Evolutionary conservation across 305 asterid species (phyloP), one percentile per base, ranked within the genome.

Genomic region (Fraxinus dipetala): DNA sequence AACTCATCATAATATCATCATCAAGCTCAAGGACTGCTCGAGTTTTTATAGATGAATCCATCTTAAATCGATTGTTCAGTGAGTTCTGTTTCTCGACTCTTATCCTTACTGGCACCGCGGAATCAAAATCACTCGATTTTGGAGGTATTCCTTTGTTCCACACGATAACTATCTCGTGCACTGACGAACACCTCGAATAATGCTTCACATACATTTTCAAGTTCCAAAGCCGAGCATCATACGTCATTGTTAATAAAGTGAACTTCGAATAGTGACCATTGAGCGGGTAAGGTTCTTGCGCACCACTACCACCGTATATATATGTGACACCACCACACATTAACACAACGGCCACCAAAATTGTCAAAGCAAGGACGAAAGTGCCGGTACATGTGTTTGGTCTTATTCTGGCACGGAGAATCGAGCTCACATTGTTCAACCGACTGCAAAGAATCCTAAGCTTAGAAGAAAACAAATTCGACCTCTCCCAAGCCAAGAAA

Each of bases 131-230:
- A 4, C 86, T 84, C 13, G 83, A 31, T 4, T 14, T 84, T 2
- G 98, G 98, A 6, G 94, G 97, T 10, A 51, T 85, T 2, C 98
- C 99, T 83, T 91, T 93, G 91, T 96, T 94, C 98, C 99, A 96
- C 24, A 92, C 94, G 7, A 96, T 97, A 54, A 96, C 98, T 8
- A 96, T 96, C 88, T 96, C 98, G 2, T 95, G 93, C 32, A 94
- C 98, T 0, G 99, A 96, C 7, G 98, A 81, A 73, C 99, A 96
- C 80, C 97, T 86, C 7, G 98, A 94, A 89, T 96, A 96, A 82
- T 94, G 98, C 81, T 92, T 89, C 75, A 96, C 83, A 24, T 86
- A 93, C 97, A 94, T 94, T 74, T 93, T 93, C 86, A 94, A 81
- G 56, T 96, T 96, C 99, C 98, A 94, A 6, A 94, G 88, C 4